These are phyloP conservation scores for Berkeleyomyces basicola DNA, from an alignment of 2,329 filamentous ascomycete species.

Conservation along the genomic window DNA sequence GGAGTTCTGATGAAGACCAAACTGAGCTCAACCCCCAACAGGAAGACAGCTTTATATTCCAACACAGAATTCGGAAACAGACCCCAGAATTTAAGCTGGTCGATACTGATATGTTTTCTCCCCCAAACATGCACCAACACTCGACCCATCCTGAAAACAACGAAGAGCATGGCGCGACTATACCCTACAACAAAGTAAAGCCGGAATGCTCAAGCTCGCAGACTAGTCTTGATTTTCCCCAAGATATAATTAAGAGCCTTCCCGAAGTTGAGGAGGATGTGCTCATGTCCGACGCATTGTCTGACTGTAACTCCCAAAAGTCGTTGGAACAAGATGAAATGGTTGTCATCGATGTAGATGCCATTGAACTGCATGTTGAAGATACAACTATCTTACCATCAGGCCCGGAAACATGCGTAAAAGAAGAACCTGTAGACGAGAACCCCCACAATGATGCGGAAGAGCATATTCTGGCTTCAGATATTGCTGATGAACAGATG, in stretches of 20 bases:
- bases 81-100: neutral
- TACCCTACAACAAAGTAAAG: neutral
- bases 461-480: neutral
- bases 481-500: neutral
- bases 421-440: neutral
- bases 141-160: neutral
- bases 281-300: neutral
- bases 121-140: neutral
- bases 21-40: neutral
- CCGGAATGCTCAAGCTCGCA: neutral
- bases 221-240: neutral
- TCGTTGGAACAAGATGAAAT: neutral
- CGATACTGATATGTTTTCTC: neutral
- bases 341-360: neutral
- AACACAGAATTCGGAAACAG: no score
- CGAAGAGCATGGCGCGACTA: neutral
- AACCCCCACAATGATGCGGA: neutral
- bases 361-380: neutral
- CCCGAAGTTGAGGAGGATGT: neutral
- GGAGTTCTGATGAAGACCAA: neutral
- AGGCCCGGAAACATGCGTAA: neutral
- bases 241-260: neutral
- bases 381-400: neutral
- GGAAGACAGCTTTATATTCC: neutral
- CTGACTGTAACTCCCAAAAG: neutral